Percentiles rank a stretch among this genome's conserved stretches.
phyloP scores from a whole-genome alignment of 768 basidiomycete genomes.

The Naganishia vaughanmartiniae region DNA sequence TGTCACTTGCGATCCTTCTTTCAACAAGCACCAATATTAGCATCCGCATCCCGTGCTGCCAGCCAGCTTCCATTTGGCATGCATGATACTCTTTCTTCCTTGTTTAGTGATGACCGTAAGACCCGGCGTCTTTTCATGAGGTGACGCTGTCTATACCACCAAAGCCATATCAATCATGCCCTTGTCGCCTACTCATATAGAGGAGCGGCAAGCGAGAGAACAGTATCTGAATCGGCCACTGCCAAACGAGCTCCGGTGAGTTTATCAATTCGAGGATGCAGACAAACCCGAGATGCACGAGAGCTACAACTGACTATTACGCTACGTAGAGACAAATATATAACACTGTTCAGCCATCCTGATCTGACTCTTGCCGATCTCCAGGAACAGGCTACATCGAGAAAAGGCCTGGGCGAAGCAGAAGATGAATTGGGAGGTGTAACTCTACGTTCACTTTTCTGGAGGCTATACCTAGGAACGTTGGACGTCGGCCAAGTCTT shows the following conservation, averaged over 20 bases:
- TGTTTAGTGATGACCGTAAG: no score
- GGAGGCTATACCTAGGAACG: slow-evolving; percentile 41
- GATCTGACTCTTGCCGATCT: slow-evolving; percentile 26
- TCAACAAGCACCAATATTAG: no score
- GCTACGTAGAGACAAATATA: slow-evolving; percentile 24
- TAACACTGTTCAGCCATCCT: slow-evolving; percentile 29
- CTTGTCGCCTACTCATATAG: background rate
- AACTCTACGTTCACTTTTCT: slow-evolving; percentile 45
- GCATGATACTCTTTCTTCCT: no score
- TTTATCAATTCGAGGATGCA: background rate
- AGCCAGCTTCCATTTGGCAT: no score
- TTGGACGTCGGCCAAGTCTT: slow-evolving; percentile 16
- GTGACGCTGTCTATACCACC: background rate
- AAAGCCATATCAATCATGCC: slow-evolving; percentile 5
- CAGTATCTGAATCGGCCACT: slow-evolving; percentile 5
- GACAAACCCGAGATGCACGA: no score
- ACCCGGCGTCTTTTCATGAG: no score
- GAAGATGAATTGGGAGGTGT: slow-evolving; percentile 37
- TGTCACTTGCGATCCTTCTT: no score
- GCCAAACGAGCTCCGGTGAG: slow-evolving; percentile 22
- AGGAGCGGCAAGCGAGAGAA: slow-evolving; percentile 6
- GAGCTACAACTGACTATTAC: background rate
- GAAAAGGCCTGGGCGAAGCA: slow-evolving; percentile 7
- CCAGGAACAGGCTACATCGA: slow-evolving; percentile 19
- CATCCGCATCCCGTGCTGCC: no score